Base-by-base conservation (phyloP, 73 alveolate species). In the Symbiodinium natans region DNA sequence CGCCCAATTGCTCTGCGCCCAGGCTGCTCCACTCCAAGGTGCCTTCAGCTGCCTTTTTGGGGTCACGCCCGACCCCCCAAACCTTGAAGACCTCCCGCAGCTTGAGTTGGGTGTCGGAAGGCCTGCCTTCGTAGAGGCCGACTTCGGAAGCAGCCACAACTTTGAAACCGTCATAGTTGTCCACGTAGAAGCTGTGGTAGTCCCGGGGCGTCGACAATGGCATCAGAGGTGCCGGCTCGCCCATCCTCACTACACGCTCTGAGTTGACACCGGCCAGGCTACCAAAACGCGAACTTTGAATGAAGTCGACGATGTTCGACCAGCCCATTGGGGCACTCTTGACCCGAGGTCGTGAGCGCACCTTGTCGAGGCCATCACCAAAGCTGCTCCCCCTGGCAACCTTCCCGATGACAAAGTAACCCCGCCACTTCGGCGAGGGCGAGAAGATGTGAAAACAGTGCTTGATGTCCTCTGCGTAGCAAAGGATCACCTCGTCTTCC, bases 271-370 rank as follows among this genome's bases (percentile, higher is more conserved):
- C 92, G 0, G 80, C 43, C 46, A 84, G 3, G 36, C 17, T 43
- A 11, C 80, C 92, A 40, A 84, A 13, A 13, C 38, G 17, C 80
- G 41, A 75, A 33, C 42, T 23, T 46, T 84, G 75, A 7, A 21
- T 56, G 2, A 56, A 56, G 75, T 56, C 75, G 10, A 56, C 36
- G 43, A 84, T 84, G 80, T 84, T 84, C 25, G 93, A 8, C 93
- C 93, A 84, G 6, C 93, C 93, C 93, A 84, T 84, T 33, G 93
- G 80, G 19, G 93, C 93, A 2, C 52, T n/a, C 52, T 41, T 41
- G 23, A 84, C 93, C 34, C 93, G 42, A 2, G 93, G 93, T 1
- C 93, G n/a, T 1, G 52, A n/a, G 27, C 15, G 39, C 17, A 82
- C 39, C 10, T 7, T 3, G 21, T 2, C 4, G 3, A n/a, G 23